Evolutionary conservation across 345 rosid genomes (phyloP), one percentile per base, ranked within the genome.

Genomic region (Bretschneidera sinensis): DNA sequence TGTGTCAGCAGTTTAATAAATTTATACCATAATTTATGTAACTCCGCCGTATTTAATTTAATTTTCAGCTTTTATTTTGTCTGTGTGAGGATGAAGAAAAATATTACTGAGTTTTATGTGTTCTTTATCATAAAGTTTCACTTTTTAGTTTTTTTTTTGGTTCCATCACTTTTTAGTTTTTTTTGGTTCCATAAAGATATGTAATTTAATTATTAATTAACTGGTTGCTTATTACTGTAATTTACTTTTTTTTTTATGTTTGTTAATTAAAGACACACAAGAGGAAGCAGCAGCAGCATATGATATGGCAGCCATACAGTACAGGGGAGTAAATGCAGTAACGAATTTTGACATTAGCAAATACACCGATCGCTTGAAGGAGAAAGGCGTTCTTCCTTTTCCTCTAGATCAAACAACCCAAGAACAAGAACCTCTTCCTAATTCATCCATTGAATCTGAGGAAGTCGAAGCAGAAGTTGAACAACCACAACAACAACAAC

Each of bases 241-340:
- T 28, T 11, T 39, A 13, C 16, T 39, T 39, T 39, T 11, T 39
- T 39, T 39, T 39, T 39, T 39, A n/a, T n/a, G n/a, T n/a, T n/a
- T n/a, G n/a, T n/a, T n/a, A n/a, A 1, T 39, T 39, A 39, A 39
- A 91, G 99, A 90, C 62, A 90, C 99, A 18, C 96, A 90, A 56
- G 97, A 94, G 69, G 99, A 94, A 72, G 99, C 97, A 11, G 99
- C 97, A 0, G 99, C 84, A 1, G 97, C 99, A 0, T 94, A 94
- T 72, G 99, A 94, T 35, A 82, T 94, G 96, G 99, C 99, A 20
- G 97, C 99, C 17, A 77, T 94, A 19, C 89, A 94, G 64, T 79
- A 94, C 67, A 81, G 99, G 75, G 99, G 99, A 50, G 66, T 84
- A 5, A 91, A 85, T 52, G 99, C 99, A 0, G 96, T 90, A 33